Base-by-base conservation (phyloP, 176 grass and related monocot species). In the Bolboschoenus planiculmis region DNA sequence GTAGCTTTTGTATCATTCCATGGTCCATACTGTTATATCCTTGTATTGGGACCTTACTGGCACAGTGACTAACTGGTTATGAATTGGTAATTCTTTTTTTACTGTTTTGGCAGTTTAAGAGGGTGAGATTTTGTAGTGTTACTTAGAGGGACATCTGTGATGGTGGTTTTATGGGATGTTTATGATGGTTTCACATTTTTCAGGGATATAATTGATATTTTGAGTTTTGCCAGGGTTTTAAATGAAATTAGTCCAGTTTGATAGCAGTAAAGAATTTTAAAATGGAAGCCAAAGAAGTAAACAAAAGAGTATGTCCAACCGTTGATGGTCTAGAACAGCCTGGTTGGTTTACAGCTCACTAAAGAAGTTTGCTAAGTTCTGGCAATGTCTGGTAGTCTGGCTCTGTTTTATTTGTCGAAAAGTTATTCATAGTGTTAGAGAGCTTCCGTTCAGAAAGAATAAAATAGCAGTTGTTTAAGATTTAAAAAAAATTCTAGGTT, bases 401-500 rank as follows among this genome's bases (percentile, higher is more conserved):
- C 4, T 13, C 13, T 10, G 21, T 43, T 71, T 40, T 71, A 10
- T 71, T 42, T 71, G 20, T 24, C 26, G 7, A n/a, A 46, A 42
- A 72, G 26, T 72, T 24, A 26, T 15, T 46, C 21, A 36, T 42
- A 21, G 9, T 44, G 2, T 23, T 42, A 46, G 65, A 67, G 66
- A 42, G 66, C n/a, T 71, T 21, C 20, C 20, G 3, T 61, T n/a
- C 66, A 42, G 66, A 71, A 71, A 42, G 66, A 44, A 72, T 37
- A 43, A 68, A 33, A 21, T n/a, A 40, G 16, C 24, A 16, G 71
- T 76, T 50, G 5, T 50, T 50, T 50, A 76, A 76, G 71, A 50
- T 50, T 76, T 30, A 30, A 76, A 70, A 68, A 68, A 75, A 35
- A 33, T 74, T 73, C 44, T 77, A 99, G 97, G 97, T 99, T 77